Evolutionary conservation across 257 asterid species (phyloP).

Genomic region (Solanum appendiculatum): DNA sequence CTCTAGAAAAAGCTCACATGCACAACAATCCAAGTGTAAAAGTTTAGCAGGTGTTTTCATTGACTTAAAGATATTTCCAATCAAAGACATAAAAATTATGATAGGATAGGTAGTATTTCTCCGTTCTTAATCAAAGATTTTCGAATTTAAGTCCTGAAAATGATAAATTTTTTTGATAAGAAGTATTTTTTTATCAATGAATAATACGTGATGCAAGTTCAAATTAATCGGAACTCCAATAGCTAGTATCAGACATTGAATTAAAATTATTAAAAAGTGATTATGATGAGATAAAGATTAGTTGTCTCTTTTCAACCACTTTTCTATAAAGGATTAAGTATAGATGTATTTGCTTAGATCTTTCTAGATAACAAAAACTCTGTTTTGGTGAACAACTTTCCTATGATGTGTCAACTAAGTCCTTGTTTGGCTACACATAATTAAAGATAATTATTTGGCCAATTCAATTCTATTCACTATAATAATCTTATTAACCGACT

Average conservation of each 20-base stretch:
- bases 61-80: neutral
- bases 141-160: neutral
- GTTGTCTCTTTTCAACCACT: neutral
- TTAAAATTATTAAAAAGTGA: neutral
- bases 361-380: neutral
- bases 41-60: neutral
- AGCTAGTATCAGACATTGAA: accelerated
- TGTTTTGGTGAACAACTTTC: neutral
- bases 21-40: neutral
- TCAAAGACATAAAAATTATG: neutral
- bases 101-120: neutral
- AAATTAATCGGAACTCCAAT: accelerated
- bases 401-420: neutral
- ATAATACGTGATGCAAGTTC: accelerated
- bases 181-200: neutral
- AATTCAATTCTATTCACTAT: neutral
- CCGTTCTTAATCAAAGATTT: neutral
- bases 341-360: neutral
- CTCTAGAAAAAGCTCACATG: neutral
- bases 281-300: neutral
- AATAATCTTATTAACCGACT: neutral
- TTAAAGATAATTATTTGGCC: neutral
- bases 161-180: neutral
- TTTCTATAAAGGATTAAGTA: neutral
- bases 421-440: neutral